phyloP scores from a whole-genome alignment of 2,329 filamentous ascomycete genomes.

The Rutstroemia sp. region DNA sequence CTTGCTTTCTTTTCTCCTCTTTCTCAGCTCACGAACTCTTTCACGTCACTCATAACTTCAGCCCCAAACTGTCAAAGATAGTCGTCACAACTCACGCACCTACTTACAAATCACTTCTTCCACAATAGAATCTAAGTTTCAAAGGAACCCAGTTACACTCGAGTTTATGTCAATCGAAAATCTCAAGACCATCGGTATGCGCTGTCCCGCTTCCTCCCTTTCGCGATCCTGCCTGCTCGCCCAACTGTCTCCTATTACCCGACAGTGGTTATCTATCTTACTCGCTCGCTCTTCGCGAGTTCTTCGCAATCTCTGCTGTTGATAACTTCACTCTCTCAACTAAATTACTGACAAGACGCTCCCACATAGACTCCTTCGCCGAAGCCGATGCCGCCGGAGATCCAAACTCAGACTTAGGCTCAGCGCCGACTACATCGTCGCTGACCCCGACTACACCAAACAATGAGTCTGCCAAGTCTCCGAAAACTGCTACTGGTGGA shows the following conservation, averaged over 20 bases:
- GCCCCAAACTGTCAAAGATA: neutral
- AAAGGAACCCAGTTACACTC: constrained; percentile 51
- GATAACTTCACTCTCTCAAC: too few relatives aligned
- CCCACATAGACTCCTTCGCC: constrained; percentile 7
- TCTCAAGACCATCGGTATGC: constrained; percentile 88
- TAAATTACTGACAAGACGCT: neutral
- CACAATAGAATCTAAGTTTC: constrained; percentile 11
- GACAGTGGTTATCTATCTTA: neutral
- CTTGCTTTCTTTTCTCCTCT: constrained; percentile 8
- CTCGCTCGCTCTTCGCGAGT: neutral
- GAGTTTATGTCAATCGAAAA: constrained; percentile 99
- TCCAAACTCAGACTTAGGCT: constrained; percentile 9
- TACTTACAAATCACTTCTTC: constrained; percentile 14
- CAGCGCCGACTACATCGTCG: constrained; percentile 1
- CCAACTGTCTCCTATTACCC: neutral
- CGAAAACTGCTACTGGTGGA: constrained; percentile 4
- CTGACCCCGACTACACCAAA: neutral
- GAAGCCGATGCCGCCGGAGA: constrained; percentile 11
- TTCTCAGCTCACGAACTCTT: neutral
- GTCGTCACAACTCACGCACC: too few relatives aligned
- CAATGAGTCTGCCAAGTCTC: neutral
- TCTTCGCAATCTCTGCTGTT: neutral
- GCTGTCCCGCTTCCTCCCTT: neutral
- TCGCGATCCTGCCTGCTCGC: neutral
- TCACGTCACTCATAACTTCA: constrained; percentile 19